These are phyloP conservation scores for Linderina pennispora DNA, from an alignment of 192 early-diverging fungal genomes.

Conservation along the genomic window DNA sequence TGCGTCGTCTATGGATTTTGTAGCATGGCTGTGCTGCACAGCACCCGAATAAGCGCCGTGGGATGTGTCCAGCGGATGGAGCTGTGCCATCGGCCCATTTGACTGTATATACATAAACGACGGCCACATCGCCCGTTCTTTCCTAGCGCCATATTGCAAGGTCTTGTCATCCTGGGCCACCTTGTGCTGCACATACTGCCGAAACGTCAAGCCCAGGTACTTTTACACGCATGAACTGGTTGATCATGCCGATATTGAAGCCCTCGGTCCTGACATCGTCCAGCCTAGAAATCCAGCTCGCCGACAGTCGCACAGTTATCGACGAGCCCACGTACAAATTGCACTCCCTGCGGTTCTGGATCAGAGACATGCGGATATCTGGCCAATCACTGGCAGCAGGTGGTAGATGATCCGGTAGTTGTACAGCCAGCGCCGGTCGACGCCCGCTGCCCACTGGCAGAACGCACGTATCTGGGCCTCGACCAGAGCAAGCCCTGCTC, in stretches of 20 bases:
- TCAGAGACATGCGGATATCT: slow-evolving; percentile 1
- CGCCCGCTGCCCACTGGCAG: slow-evolving; percentile 9
- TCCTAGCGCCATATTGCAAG: neutral
- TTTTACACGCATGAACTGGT: slow-evolving; percentile 38
- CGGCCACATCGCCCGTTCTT: slow-evolving; percentile 28
- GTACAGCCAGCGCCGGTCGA: slow-evolving; percentile 12
- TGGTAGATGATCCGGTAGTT: slow-evolving; percentile 23
- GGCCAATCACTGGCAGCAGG: slow-evolving; percentile 21
- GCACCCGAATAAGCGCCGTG: slow-evolving; percentile 4
- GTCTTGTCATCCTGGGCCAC: neutral
- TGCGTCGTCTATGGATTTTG: no score
- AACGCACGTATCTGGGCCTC: slow-evolving; percentile 17
- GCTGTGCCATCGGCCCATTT: slow-evolving; percentile 7
- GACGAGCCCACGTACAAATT: slow-evolving; percentile 11
- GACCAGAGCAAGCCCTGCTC: slow-evolving; percentile 12
- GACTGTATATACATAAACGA: slow-evolving; percentile 35
- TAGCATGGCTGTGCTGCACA: no score
- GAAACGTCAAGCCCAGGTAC: slow-evolving; percentile 37
- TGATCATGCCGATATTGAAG: slow-evolving; percentile 30
- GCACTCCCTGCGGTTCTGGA: slow-evolving; percentile 6
- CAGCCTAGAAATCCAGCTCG: slow-evolving; percentile 12
- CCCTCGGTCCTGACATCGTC: slow-evolving; percentile 13
- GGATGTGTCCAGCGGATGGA: neutral
- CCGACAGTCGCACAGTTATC: slow-evolving; percentile 3
- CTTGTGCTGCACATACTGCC: slow-evolving; percentile 28